These are phyloP conservation scores for Mucor piriformis DNA, from an alignment of 371 early-diverging fungal genomes.

Conservation along the genomic window DNA sequence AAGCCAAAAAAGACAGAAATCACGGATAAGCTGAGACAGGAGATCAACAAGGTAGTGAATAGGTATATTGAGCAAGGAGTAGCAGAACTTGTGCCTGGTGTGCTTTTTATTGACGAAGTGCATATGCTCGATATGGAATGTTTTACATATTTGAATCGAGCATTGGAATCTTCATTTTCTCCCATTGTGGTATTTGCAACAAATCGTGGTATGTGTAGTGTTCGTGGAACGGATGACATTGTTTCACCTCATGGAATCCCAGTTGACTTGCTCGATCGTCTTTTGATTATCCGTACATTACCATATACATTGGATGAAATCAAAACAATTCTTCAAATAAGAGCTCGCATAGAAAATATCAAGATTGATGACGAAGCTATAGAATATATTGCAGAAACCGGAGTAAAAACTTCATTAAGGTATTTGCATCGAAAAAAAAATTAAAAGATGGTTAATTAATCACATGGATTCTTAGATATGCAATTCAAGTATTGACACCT, in stretches of 20 bases:
- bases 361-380: slow-evolving; percentile 76
- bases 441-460: neutral
- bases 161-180: slow-evolving; percentile 91
- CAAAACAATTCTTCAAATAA: slow-evolving; percentile 84
- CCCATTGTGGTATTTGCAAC: slow-evolving; percentile 99
- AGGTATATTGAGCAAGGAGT: slow-evolving; percentile 98
- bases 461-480: slow-evolving; percentile 66
- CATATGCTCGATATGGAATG: slow-evolving; percentile 99
- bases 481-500: slow-evolving; percentile 96
- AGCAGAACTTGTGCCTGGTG: slow-evolving; percentile 97
- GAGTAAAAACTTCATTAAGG: slow-evolving; percentile 79
- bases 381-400: slow-evolving; percentile 79
- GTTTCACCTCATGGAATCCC: slow-evolving; percentile 96
- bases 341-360: slow-evolving; percentile 90
- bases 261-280: slow-evolving; percentile 94
- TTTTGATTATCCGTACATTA: slow-evolving; percentile 92
- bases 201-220: slow-evolving; percentile 95
- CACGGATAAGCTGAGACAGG: slow-evolving; percentile 94
- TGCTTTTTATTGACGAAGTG: slow-evolving; percentile 98
- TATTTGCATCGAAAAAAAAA: neutral
- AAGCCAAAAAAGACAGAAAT: slow-evolving; percentile 99
- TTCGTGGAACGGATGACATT: slow-evolving; percentile 93
- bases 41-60: slow-evolving; percentile 99
- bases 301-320: slow-evolving; percentile 94
- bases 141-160: slow-evolving; percentile 97